Base-by-base conservation (phyloP, 139 green algal species). In the Chlamydomonas applanata region DNA sequence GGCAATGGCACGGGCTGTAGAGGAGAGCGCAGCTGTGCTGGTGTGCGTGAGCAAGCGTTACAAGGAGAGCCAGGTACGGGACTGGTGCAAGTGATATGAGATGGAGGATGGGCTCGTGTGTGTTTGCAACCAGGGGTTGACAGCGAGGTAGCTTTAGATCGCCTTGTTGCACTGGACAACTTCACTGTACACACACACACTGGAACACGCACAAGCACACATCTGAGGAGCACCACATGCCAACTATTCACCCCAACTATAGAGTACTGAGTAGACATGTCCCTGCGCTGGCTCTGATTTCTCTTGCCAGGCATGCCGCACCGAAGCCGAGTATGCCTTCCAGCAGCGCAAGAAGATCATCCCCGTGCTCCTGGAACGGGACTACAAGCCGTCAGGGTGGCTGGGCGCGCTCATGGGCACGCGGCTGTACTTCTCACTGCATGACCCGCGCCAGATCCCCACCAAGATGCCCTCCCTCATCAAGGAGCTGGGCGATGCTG, bases 361-460 rank as follows among this genome's bases (percentile, higher is more conserved):
- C 32, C 62, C 62, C 32, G 29, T 86, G 36, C 71, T 86, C 22
- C 76, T 89, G 73, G 77, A 89, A 56, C 67, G 65, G 7, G 71
- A 74, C 46, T 89, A 86, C 83, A 85, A 83, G 56, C 77, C 83
- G 49, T 76, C 81, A 17, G 83, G 83, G 2, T 89, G 83, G 83
- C 71, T 89, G 54, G 83, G 83, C 44, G 81, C 81, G 24, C 73
- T 89, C 29, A 81, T 89, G 73, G 83, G 83, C 67, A 89, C 77
- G 7, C 79, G 81, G 14, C 83, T 89, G 44, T 89, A 89, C 78
- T 86, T 86, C 77, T 79, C 85, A 74, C 77, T 89, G 76, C 40
- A 63, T 34, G 76, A 83, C 60, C 19, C 56, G 19, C 65, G 71
- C 9, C 52, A 78, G 33, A 83, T 88, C 14, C 30, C 53, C 2